phyloP scores from a whole-genome alignment of 176 grass and related monocot species.

The Carex parvula region DNA sequence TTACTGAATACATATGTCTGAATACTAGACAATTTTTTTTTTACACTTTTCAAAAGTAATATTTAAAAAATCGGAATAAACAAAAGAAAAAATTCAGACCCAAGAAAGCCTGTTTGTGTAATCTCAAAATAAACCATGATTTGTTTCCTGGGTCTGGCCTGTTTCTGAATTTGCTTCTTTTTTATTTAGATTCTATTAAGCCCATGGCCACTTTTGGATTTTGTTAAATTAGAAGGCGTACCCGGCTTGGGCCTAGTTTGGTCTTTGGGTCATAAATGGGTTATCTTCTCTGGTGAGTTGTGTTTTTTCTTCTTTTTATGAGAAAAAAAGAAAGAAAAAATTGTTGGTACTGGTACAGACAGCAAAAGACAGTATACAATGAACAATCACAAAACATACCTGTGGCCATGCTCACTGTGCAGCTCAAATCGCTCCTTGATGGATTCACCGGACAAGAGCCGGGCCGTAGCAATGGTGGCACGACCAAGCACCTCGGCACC shows the following conservation, averaged over 20 bases:
- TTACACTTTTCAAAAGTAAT: too few relatives aligned
- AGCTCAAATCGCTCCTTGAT: constrained; percentile 49
- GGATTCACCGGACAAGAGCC: constrained; percentile 30
- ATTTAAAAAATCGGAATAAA: too few relatives aligned
- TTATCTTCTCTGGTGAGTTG: not conserved
- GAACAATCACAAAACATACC: not conserved
- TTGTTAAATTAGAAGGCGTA: not conserved
- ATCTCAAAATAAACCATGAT: not conserved
- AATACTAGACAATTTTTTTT: too few relatives aligned
- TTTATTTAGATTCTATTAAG: not conserved
- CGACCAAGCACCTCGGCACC: constrained; percentile 45
- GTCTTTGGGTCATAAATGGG: not conserved
- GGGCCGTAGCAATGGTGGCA: constrained; percentile 34
- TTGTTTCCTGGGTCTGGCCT: not conserved
- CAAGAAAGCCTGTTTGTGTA: too few relatives aligned
- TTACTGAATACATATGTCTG: too few relatives aligned
- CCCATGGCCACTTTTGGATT: not conserved
- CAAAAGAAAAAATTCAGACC: too few relatives aligned
- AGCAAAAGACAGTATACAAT: not conserved
- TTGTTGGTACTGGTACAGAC: not conserved
- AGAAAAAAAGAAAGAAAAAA: not conserved
- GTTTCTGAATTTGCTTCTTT: not conserved
- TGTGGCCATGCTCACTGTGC: constrained; percentile 35
- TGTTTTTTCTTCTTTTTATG: too few relatives aligned
- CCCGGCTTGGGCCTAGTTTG: not conserved